phyloP scores from a whole-genome alignment of 352 stramenopile species.

The Globisporangium uncinulatum region DNA sequence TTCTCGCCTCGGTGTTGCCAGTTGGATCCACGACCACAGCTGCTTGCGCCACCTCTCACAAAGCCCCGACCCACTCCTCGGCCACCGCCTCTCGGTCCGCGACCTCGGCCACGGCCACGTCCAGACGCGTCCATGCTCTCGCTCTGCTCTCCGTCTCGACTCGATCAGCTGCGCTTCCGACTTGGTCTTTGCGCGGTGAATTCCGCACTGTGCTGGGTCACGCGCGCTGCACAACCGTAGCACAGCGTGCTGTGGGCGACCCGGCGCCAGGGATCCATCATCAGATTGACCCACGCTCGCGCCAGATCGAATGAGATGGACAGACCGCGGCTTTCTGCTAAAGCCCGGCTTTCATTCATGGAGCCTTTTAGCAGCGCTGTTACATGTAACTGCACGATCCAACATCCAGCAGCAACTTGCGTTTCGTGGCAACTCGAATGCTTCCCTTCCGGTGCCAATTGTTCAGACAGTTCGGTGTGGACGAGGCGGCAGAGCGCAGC shows the following conservation, averaged over 20 bases:
- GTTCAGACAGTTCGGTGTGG: too few relatives aligned
- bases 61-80: neutral
- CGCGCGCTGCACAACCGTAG: neutral
- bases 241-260: neutral
- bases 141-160: neutral
- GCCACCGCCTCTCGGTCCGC: neutral
- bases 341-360: too few relatives aligned
- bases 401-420: too few relatives aligned
- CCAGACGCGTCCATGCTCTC: slow-evolving; percentile 6
- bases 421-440: too few relatives aligned
- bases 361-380: too few relatives aligned
- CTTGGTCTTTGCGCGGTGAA: neutral
- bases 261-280: neutral
- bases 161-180: neutral
- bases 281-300: neutral
- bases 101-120: neutral
- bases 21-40: neutral
- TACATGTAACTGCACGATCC: too few relatives aligned
- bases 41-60: neutral
- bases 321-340: too few relatives aligned
- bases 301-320: neutral
- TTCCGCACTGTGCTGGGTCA: neutral
- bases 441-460: too few relatives aligned
- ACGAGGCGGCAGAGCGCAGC: too few relatives aligned
- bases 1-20: slow-evolving; percentile 6